These are phyloP conservation scores for Daldinia bambusicola DNA, from an alignment of 495 filamentous ascomycete genomes.

Conservation along the genomic window DNA sequence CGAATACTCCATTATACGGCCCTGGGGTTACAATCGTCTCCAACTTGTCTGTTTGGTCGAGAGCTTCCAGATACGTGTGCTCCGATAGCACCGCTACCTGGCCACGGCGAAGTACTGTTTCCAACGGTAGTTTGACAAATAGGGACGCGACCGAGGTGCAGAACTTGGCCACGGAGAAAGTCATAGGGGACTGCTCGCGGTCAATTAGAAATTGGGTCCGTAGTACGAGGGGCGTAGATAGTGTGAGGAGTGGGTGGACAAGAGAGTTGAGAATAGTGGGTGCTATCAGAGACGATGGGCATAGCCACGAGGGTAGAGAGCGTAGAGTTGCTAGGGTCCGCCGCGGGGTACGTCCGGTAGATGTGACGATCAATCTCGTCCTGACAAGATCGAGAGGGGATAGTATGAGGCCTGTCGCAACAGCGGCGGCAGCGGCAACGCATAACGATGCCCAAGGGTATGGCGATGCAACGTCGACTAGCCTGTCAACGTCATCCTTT, in stretches of 20 bases:
- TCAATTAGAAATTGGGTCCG: slow-evolving; percentile 82
- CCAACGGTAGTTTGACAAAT: slow-evolving; percentile 84
- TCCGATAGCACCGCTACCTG: slow-evolving; percentile 73
- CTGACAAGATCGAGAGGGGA: slow-evolving; percentile 89
- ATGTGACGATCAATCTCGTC: slow-evolving; percentile 87
- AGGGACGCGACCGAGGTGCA: slow-evolving; percentile 79
- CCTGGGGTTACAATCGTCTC: slow-evolving; percentile 79
- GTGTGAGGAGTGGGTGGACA: slow-evolving; percentile 80
- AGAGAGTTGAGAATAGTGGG: slow-evolving; percentile 88
- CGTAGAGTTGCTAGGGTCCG: slow-evolving; percentile 79
- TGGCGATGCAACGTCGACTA: slow-evolving; percentile 71
- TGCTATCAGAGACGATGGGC: slow-evolving; percentile 74
- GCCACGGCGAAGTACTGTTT: slow-evolving; percentile 88
- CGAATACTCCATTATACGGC: slow-evolving; percentile 80
- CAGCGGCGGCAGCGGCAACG: slow-evolving; percentile 84
- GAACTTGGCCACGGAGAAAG: slow-evolving; percentile 83
- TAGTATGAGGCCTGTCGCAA: slow-evolving; percentile 79
- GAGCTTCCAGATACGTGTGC: slow-evolving; percentile 53
- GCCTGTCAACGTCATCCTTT: slow-evolving; percentile 59
- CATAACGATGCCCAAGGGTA: slow-evolving; percentile 77
- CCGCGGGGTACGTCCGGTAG: slow-evolving; percentile 74
- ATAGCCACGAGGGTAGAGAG: slow-evolving; percentile 77
- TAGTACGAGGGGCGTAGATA: slow-evolving; percentile 82
- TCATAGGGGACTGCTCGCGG: slow-evolving; percentile 78
- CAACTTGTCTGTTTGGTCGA: slow-evolving; percentile 58